Evolutionary conservation across 2,329 filamentous ascomycete species (phyloP).

Genomic region (Diaporthe citri): DNA sequence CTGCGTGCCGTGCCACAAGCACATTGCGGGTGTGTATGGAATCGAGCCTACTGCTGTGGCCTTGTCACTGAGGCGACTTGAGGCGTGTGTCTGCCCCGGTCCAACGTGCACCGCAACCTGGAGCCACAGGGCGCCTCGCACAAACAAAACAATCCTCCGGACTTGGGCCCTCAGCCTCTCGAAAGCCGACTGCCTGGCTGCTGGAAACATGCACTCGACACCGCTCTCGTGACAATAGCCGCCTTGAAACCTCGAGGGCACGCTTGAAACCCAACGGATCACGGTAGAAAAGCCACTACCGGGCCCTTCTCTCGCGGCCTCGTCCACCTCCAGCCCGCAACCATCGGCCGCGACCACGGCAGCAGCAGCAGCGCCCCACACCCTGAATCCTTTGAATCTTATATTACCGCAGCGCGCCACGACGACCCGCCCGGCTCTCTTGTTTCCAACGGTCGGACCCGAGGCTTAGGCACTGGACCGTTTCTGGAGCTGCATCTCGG

Average conservation of each 20-base stretch:
- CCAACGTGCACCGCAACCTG: conserved; percentile 30
- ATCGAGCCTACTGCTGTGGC: conserved; percentile 24
- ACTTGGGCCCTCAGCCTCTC: conserved; percentile 35
- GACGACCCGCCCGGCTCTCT: conserved; percentile 17
- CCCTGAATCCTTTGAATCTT: conserved; percentile 27
- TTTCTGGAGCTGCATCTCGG: conserved; percentile 24
- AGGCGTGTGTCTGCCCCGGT: conserved; percentile 28
- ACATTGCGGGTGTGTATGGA: conserved; percentile 19
- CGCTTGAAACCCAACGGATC: conserved; percentile 31
- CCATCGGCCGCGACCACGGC: conserved; percentile 25
- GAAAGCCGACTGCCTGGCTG: conserved; percentile 13
- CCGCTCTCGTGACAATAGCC: conserved; percentile 30
- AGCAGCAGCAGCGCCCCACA: conserved; percentile 22
- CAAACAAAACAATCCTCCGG: conserved; percentile 32
- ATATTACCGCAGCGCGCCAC: conserved; percentile 18
- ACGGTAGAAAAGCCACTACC: conserved; percentile 28
- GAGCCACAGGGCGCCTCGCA: conserved; percentile 31
- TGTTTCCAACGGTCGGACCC: conserved; percentile 27
- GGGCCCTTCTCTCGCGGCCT: conserved; percentile 31
- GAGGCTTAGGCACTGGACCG: conserved; percentile 1
- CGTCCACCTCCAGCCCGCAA: conserved; percentile 25
- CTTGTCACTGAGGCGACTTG: conserved; percentile 32
- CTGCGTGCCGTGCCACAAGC: conserved; percentile 19
- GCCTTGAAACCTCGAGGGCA: conserved; percentile 39
- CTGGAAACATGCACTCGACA: conserved; percentile 36